Percentiles rank a stretch among this genome's conserved stretches.
phyloP scores from a whole-genome alignment of 1,139 yeast species.

The Candida labiduridarum region DNA sequence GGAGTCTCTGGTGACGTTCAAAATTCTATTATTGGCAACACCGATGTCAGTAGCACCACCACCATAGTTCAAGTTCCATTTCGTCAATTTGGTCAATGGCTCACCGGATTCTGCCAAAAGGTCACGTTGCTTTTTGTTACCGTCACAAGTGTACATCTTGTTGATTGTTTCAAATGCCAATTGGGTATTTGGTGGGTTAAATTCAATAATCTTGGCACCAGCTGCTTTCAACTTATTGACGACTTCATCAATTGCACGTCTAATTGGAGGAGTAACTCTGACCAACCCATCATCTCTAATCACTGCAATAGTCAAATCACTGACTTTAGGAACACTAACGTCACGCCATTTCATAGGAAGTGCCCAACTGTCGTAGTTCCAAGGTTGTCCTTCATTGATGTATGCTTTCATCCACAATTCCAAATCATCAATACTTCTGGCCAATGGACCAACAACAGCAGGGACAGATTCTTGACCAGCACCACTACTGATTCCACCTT shows the following conservation, averaged over 20 bases:
- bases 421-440: conserved; percentile 64
- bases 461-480: conserved; percentile 60
- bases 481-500: conserved; percentile 56
- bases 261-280: conserved; percentile 59
- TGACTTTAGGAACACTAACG: conserved; percentile 45
- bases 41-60: conserved; percentile 50
- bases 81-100: conserved; percentile 60
- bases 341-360: conserved; percentile 66
- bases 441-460: conserved; percentile 65
- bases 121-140: conserved; percentile 55
- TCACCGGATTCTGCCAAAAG: conserved; percentile 65
- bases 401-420: conserved; percentile 59
- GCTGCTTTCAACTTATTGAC: conserved; percentile 31
- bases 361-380: conserved; percentile 60
- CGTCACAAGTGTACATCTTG: conserved; percentile 58
- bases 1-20: conserved; percentile 52
- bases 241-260: conserved; percentile 31
- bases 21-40: conserved; percentile 50
- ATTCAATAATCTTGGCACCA: conserved; percentile 39
- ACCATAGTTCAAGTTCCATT: conserved; percentile 61
- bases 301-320: conserved; percentile 39
- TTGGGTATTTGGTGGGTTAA: conserved; percentile 49
- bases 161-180: conserved; percentile 55
- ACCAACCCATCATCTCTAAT: conserved; percentile 43
- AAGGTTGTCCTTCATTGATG: conserved; percentile 66